Conservation (phyloP, 2,329 filamentous ascomycete genomes). For the Aquanectria penicillioides region DNA sequence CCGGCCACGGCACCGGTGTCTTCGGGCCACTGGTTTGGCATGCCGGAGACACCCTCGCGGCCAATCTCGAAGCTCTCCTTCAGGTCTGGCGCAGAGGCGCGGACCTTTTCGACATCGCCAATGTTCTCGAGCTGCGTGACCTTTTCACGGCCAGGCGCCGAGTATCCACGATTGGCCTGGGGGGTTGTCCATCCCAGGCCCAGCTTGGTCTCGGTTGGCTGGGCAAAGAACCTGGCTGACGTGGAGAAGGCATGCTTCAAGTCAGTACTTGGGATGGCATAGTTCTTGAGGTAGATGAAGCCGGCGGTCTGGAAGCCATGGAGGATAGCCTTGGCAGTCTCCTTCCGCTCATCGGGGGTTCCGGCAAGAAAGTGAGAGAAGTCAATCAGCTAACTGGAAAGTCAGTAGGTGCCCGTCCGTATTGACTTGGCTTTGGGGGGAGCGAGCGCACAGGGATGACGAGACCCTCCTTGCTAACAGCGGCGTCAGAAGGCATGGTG, state of each 20-base stretch:
- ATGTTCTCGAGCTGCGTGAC: constrained; percentile 66
- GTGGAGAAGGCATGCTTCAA: constrained; percentile 71
- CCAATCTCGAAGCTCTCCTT: constrained; percentile 76
- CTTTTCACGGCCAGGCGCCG: constrained; percentile 76
- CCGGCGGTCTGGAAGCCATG: constrained; percentile 85
- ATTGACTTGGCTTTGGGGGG: background rate
- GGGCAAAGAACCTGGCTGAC: constrained; percentile 77
- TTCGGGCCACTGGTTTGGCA: constrained; percentile 81
- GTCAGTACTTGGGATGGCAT: constrained; percentile 71
- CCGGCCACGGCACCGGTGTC: constrained; percentile 51
- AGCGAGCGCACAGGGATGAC: constrained; percentile 61
- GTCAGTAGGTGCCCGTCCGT: background rate
- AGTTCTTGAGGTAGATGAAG: constrained; percentile 88
- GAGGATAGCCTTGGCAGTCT: constrained; percentile 77
- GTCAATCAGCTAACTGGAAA: constrained; percentile 53
- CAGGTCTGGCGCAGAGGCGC: constrained; percentile 68
- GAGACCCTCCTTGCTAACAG: constrained; percentile 62
- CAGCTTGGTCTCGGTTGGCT: constrained; percentile 71
- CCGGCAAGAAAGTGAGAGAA: constrained; percentile 78
- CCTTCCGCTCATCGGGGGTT: constrained; percentile 65
- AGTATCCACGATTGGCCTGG: constrained; percentile 79
- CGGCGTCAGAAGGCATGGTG: constrained; percentile 49
- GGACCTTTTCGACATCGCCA: constrained; percentile 66
- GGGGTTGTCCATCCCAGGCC: constrained; percentile 76
- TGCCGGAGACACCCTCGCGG: constrained; percentile 64